phyloP scores from a whole-genome alignment of 2,329 filamentous ascomycete genomes.

The Whalleya microplaca region DNA sequence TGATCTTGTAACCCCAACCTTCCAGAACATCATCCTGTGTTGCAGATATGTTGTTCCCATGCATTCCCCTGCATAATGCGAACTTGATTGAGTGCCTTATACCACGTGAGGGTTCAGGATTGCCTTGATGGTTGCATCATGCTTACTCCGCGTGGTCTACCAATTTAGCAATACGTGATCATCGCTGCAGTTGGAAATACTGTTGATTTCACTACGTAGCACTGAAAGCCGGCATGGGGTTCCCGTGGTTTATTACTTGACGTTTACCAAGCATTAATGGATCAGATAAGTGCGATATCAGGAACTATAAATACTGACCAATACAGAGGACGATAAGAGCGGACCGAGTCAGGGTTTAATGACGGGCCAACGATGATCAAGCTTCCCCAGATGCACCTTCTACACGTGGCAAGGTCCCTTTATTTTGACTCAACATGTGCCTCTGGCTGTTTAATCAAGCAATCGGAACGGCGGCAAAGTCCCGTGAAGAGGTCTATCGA shows the following conservation, averaged over 20 bases:
- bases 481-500: neutral
- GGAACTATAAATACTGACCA: neutral
- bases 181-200: constrained; percentile 4
- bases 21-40: neutral
- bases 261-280: neutral
- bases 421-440: neutral
- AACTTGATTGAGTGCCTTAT: neutral
- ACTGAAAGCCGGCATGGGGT: neutral
- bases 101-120: constrained; percentile 28
- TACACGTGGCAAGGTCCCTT: neutral
- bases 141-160: constrained; percentile 25
- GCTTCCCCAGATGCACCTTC: neutral
- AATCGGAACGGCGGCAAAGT: neutral
- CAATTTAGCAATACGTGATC: constrained; percentile 9
- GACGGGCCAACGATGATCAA: neutral
- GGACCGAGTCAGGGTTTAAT: neutral
- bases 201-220: too few relatives aligned
- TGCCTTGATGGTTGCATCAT: constrained; percentile 23
- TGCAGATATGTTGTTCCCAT: neutral
- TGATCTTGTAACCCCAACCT: neutral
- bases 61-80: neutral
- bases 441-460: neutral
- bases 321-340: neutral
- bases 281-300: neutral
- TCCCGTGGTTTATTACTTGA: neutral